Conservation (phyloP, 1,139 yeast species). For the Lipomyces yarrowii region DNA sequence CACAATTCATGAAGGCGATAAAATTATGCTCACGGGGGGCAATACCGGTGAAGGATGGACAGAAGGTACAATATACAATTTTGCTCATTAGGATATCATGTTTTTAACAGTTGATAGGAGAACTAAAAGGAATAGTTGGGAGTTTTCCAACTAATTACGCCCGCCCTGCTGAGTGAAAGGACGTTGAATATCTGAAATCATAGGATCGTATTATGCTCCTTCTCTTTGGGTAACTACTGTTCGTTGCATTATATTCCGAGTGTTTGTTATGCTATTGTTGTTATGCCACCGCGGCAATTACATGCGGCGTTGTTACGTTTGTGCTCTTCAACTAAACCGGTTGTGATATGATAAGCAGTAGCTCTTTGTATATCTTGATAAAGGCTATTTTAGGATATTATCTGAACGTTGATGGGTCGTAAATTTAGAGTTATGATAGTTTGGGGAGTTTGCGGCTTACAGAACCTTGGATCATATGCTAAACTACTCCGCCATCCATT, state of each 20-base stretch:
- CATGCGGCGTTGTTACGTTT: not conserved
- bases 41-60: constrained; percentile 97
- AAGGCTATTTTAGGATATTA: too few species aligned
- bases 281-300: not conserved
- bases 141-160: constrained; percentile 34
- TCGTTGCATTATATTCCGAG: not conserved
- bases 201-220: not conserved
- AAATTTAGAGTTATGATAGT: too few species aligned
- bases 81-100: not conserved
- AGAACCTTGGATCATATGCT: too few species aligned
- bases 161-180: constrained; percentile 15
- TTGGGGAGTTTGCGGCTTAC: too few species aligned
- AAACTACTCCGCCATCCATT: too few species aligned
- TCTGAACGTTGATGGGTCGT: too few species aligned
- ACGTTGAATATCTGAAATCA: not conserved
- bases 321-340: not conserved
- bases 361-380: not conserved
- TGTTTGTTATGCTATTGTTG: not conserved
- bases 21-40: constrained; percentile 64
- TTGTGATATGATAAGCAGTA: not conserved
- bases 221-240: not conserved
- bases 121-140: constrained; percentile 32
- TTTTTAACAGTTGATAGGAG: constrained; percentile 7
- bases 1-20: constrained; percentile 71
- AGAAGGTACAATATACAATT: constrained; percentile 53